phyloP scores from a whole-genome alignment of 1,284 basidiomycete species.

The Mycena sp. region DNA sequence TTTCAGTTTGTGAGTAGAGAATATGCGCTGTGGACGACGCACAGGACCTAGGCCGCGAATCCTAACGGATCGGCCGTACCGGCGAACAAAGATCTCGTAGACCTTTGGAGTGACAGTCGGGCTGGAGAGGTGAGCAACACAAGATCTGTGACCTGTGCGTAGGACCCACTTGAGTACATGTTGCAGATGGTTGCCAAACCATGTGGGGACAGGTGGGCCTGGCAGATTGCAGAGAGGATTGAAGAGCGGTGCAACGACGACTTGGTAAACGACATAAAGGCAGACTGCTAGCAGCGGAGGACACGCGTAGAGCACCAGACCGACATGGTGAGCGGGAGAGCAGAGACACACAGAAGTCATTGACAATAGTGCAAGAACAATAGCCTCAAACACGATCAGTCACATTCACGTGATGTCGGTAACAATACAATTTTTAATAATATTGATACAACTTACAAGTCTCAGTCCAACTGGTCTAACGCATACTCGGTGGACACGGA shows the following conservation, averaged over 20 bases:
- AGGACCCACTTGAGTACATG: slow-evolving; percentile 65
- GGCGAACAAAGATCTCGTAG: slow-evolving; percentile 60
- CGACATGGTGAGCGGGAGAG: slow-evolving; percentile 8
- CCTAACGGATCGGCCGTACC: slow-evolving; percentile 67
- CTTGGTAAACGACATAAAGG: slow-evolving; percentile 40
- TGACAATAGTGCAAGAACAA: not conserved
- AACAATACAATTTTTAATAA: slow-evolving; percentile 12
- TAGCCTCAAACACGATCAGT: slow-evolving; percentile 6
- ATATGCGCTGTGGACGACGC: slow-evolving; percentile 36
- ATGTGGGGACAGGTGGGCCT: slow-evolving; percentile 61
- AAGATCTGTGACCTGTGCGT: not conserved
- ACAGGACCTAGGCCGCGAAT: slow-evolving; percentile 74
- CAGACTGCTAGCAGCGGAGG: slow-evolving; percentile 37
- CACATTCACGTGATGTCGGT: slow-evolving; percentile 3
- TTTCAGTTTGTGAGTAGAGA: slow-evolving; percentile 18
- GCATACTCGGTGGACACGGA: slow-evolving; percentile 49
- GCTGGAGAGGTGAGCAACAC: slow-evolving; percentile 44
- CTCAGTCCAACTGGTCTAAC: slow-evolving; percentile 21
- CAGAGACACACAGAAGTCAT: not conserved
- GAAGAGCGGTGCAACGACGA: slow-evolving; percentile 47
- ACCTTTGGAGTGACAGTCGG: slow-evolving; percentile 62
- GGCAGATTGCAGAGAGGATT: slow-evolving; percentile 65
- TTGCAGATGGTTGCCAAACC: slow-evolving; percentile 63
- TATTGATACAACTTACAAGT: too few species aligned
- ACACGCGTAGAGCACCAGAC: slow-evolving; percentile 28